Evolutionary conservation across 257 asterid species (phyloP).

Genomic region (Capsicum pubescens): DNA sequence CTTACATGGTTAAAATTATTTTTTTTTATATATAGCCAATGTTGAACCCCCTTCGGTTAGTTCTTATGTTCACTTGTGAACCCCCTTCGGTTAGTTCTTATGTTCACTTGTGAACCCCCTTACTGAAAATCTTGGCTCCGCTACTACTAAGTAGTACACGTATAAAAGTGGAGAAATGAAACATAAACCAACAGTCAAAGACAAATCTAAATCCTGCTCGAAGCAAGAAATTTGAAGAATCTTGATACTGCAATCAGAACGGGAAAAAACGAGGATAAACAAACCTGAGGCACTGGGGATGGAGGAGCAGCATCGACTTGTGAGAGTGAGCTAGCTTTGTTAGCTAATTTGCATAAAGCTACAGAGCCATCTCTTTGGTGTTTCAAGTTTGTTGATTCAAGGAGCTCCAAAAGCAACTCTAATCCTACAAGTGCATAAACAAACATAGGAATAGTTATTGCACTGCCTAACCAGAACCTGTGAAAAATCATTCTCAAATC

Average conservation of each 20-base stretch:
- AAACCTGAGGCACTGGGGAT: slow-evolving; percentile 92
- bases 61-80: too few species aligned
- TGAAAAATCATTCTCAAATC: not conserved
- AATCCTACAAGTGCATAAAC: slow-evolving; percentile 59
- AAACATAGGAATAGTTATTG: slow-evolving; percentile 1
- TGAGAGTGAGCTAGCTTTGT: slow-evolving; percentile 80
- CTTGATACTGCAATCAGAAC: not conserved
- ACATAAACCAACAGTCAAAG: not conserved
- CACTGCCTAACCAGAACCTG: not conserved
- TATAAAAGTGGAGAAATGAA: slow-evolving; percentile 5
- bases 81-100: too few species aligned
- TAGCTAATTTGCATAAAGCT: slow-evolving; percentile 83
- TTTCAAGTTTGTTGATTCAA: slow-evolving; percentile 65
- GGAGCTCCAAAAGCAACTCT: slow-evolving; percentile 81
- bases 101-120: too few species aligned
- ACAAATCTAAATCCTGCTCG: not conserved
- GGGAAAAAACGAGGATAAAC: slow-evolving; percentile 1
- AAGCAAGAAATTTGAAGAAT: not conserved
- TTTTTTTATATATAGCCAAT: too few species aligned
- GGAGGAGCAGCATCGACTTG: slow-evolving; percentile 97
- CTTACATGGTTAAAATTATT: too few species aligned
- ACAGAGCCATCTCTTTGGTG: slow-evolving; percentile 77
- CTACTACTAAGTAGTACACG: not conserved
- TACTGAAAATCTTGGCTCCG: too few species aligned
- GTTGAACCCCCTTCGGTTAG: too few species aligned